Evolutionary conservation across 2,329 filamentous ascomycete species (phyloP).

Genomic region (Ophiobolus disseminans): DNA sequence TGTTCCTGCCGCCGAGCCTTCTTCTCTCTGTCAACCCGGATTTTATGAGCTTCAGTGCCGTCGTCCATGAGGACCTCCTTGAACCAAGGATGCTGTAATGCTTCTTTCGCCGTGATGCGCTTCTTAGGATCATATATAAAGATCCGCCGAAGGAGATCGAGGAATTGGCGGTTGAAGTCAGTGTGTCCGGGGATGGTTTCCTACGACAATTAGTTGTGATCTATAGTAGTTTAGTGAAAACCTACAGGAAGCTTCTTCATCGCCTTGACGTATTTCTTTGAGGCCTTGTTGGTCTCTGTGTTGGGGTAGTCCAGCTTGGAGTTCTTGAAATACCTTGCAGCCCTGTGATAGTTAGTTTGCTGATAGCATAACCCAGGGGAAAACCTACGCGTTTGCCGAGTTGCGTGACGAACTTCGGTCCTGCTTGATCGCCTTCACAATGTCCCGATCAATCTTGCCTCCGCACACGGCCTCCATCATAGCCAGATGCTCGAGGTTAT

Average conservation of each 20-base stretch:
- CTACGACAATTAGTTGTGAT: conserved; percentile 46
- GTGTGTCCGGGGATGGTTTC: conserved; percentile 68
- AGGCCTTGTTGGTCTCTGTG: conserved; percentile 67
- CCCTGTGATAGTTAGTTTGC: conserved; percentile 38
- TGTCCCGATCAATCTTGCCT: conserved; percentile 61
- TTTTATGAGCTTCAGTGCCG: conserved; percentile 69
- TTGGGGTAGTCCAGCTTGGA: conserved; percentile 69
- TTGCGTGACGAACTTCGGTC: conserved; percentile 58
- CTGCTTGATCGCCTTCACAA: conserved; percentile 61
- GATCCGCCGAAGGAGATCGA: conserved; percentile 67
- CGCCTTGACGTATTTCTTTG: conserved; percentile 71
- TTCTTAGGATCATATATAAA: conserved; percentile 72
- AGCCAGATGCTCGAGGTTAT: conserved; percentile 71
- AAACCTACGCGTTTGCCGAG: conserved; percentile 62
- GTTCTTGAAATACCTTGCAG: conserved; percentile 61
- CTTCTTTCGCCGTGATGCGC: conserved; percentile 69
- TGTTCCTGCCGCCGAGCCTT: conserved; percentile 43
- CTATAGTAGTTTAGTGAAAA: conserved; percentile 1
- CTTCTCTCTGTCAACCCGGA: conserved; percentile 56
- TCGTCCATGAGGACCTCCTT: conserved; percentile 69
- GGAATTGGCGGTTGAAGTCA: conserved; percentile 67
- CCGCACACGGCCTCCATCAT: conserved; percentile 73
- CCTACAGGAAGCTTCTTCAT: conserved; percentile 69
- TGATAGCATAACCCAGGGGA: background rate
- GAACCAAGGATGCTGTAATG: conserved; percentile 72